Evolutionary conservation across 805 yeast genomes (phyloP).

Genomic region (Brettanomyces bruxellensis): DNA sequence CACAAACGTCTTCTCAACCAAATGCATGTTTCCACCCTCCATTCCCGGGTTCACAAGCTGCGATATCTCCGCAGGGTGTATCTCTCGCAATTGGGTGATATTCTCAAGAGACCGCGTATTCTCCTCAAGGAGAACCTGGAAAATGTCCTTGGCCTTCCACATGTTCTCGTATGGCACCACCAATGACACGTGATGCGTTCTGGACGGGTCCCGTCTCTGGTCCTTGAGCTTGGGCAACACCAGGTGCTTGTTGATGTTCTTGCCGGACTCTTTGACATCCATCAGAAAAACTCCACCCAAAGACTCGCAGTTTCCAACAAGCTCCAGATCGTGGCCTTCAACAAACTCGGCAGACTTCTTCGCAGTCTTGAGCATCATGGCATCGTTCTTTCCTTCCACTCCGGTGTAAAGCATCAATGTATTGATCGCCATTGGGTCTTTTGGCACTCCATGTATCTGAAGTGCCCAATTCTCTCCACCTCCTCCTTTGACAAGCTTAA

Average conservation of each 20-base stretch:
- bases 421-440: constrained; percentile 39
- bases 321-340: constrained; percentile 27
- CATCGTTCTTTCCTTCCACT: constrained; percentile 45
- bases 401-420: constrained; percentile 75
- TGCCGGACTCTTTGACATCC: constrained; percentile 42
- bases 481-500: constrained; percentile 70
- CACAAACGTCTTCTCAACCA: constrained; percentile 64
- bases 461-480: constrained; percentile 72
- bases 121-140: constrained; percentile 60
- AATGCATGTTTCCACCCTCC: constrained; percentile 71
- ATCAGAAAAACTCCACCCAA: constrained; percentile 57
- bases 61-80: constrained; percentile 43
- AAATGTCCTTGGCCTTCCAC: constrained; percentile 77
- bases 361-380: constrained; percentile 20
- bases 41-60: constrained; percentile 48
- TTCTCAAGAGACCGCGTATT: constrained; percentile 26
- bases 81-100: constrained; percentile 24
- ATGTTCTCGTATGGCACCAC: constrained; percentile 59
- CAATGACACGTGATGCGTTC: constrained; percentile 59
- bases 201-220: constrained; percentile 45
- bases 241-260: constrained; percentile 34
- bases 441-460: constrained; percentile 59
- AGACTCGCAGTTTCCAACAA: constrained; percentile 50
- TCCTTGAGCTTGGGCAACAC: constrained; percentile 19
- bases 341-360: constrained; percentile 17